Evolutionary conservation across 257 asterid species (phyloP).

Genomic region (Gynochthodes officinalis): DNA sequence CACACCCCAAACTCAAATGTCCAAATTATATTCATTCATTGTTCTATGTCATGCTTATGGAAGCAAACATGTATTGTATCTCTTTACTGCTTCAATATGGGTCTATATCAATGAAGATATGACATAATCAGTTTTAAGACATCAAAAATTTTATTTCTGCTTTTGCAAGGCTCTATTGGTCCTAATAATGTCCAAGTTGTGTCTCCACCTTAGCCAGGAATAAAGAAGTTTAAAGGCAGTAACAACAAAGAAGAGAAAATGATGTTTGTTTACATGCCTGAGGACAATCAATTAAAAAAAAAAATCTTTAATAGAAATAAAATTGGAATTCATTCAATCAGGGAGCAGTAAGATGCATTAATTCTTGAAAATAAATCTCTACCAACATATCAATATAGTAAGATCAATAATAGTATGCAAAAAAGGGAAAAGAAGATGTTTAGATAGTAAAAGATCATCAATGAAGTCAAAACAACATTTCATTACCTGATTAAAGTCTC

Average conservation of each 20-base stretch:
- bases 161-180: too few relatives aligned
- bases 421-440: background rate
- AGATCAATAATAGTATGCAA: too few relatives aligned
- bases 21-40: background rate
- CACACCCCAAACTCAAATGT: background rate
- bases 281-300: too few relatives aligned
- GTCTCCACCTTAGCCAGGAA: too few relatives aligned
- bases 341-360: background rate
- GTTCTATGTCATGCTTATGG: background rate
- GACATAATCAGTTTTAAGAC: background rate
- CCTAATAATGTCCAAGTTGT: too few relatives aligned
- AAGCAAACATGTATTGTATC: background rate
- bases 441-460: conserved; percentile 12
- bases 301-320: background rate
- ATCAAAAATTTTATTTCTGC: too few relatives aligned
- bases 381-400: background rate
- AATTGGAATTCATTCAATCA: background rate
- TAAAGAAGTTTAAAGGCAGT: background rate
- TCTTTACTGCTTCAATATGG: background rate
- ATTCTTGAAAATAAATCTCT: background rate
- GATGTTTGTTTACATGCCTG: too few relatives aligned
- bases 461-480: conserved; percentile 2
- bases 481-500: conserved; percentile 92
- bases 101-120: background rate
- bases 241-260: too few relatives aligned